Percentiles rank a stretch among this genome's conserved stretches.
phyloP scores from a whole-genome alignment of 164 flowering plant species.

The Vitis rotundifolia region DNA sequence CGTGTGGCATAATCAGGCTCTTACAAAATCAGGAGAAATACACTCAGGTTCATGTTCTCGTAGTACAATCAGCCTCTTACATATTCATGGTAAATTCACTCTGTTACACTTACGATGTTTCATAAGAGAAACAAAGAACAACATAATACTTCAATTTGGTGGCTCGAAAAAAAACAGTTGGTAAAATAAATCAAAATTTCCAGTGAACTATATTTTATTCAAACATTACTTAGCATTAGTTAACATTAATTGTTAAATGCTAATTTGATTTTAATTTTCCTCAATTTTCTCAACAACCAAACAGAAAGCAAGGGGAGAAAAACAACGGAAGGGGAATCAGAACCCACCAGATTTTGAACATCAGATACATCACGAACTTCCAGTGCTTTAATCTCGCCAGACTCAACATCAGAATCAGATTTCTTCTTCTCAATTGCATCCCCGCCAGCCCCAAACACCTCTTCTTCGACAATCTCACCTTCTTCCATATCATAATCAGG shows the following conservation, averaged over 20 bases:
- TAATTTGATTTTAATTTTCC: background rate
- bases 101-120: constrained; percentile 23
- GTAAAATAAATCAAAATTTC: background rate
- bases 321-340: constrained; percentile 11
- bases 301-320: constrained; percentile 8
- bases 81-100: constrained; percentile 19
- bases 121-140: constrained; percentile 4
- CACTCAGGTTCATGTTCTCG: constrained; percentile 12
- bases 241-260: background rate
- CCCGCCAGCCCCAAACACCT: constrained; percentile 13
- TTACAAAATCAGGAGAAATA: no score
- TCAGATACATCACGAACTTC: constrained; percentile 17
- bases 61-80: constrained; percentile 31
- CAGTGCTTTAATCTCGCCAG: constrained; percentile 41
- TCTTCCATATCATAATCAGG: constrained; percentile 82
- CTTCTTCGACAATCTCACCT: constrained; percentile 92
- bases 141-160: constrained; percentile 6
- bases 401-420: constrained; percentile 44
- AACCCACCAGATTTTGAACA: constrained; percentile 39
- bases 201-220: background rate
- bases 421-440: constrained; percentile 15
- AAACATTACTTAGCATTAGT: background rate
- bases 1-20: no score
- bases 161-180: background rate
- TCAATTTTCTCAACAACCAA: constrained; percentile 20